Evolutionary conservation across 1,284 basidiomycete species (phyloP), one percentile per base, ranked within the genome.

Genomic region (Amylostereum areolatum): DNA sequence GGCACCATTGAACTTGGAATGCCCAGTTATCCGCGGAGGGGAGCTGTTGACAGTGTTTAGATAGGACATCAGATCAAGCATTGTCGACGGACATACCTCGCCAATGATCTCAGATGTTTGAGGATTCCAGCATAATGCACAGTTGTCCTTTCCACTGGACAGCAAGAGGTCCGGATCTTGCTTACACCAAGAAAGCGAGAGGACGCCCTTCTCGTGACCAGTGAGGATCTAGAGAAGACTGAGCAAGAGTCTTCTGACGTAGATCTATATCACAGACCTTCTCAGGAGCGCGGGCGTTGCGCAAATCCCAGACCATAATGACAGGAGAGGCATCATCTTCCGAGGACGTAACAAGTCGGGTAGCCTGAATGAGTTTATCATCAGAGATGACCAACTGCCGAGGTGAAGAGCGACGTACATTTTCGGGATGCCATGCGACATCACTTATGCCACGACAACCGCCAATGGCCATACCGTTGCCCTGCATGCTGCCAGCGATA

Each of bases 271-370:
- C 30, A 53, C 63, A 44, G 46, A 89, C 89, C 75, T 92, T 92
- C 69, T 97, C 96, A 1, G 96, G 96, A 1, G 96, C 95, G 52
- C 94, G 88, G 33, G 94, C 92, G 65, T 99, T 99, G 54, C 95
- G 84, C 52, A 98, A 77, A 73, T 99, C 95, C 97, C 96, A 99
- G 42, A 97, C 83, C 90, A 98, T 95, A 63, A 99, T 91, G 55
- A 98, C 83, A 0, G 96, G 96, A 0, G 91, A 93, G 35, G 87
- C 81, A 66, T 99, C 96, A 61, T 98, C 96, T 66, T 98, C 96
- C 3, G 92, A 96, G 1, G 95, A 88, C 1, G 96, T 98, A 43
- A 96, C 89, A 7, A 99, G 78, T 55, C 92, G 81, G 4, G 95
- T 98, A 5, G 92, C 85, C 92, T 95, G 57, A 4, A 51, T 42